Percentiles rank a stretch among this genome's conserved stretches.
phyloP scores from a whole-genome alignment of 179 eudicot genomes.

The Silene coronaria region DNA sequence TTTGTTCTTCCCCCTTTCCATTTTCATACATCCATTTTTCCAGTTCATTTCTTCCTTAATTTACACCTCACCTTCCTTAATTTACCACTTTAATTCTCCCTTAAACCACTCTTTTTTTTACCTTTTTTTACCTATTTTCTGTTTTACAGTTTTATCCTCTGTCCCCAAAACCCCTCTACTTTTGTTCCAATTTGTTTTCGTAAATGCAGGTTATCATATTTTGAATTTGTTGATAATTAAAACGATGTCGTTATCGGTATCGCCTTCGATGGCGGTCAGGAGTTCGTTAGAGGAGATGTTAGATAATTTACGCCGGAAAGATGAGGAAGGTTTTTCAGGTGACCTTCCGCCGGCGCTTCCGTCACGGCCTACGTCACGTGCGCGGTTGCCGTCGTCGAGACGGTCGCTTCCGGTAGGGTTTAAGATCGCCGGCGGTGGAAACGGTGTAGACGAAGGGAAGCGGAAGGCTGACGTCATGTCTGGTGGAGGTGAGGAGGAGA shows the following conservation, averaged over 20 bases:
- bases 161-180: background rate
- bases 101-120: background rate
- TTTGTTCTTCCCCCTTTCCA: background rate
- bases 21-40: background rate
- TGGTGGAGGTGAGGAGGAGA: slow-evolving; percentile 3
- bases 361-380: slow-evolving; percentile 53
- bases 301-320: slow-evolving; percentile 53
- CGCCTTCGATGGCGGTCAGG: slow-evolving; percentile 40
- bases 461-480: slow-evolving; percentile 8
- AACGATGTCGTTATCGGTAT: no score
- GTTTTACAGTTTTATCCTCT: background rate
- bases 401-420: slow-evolving; percentile 45
- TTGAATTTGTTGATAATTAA: background rate
- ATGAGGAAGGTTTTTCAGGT: slow-evolving; percentile 34
- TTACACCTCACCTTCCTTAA: slow-evolving; percentile 5
- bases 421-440: slow-evolving; percentile 17
- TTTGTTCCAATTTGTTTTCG: background rate
- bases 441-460: slow-evolving; percentile 4
- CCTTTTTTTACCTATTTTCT: background rate
- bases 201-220: no score
- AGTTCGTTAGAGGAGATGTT: slow-evolving; percentile 89
- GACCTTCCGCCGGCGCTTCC: slow-evolving; percentile 86
- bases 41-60: slow-evolving; percentile 2
- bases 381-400: slow-evolving; percentile 53
- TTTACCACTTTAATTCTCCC: background rate